Conservation (phyloP, 495 filamentous ascomycete genomes). For the Lasiosphaeria hispida region DNA sequence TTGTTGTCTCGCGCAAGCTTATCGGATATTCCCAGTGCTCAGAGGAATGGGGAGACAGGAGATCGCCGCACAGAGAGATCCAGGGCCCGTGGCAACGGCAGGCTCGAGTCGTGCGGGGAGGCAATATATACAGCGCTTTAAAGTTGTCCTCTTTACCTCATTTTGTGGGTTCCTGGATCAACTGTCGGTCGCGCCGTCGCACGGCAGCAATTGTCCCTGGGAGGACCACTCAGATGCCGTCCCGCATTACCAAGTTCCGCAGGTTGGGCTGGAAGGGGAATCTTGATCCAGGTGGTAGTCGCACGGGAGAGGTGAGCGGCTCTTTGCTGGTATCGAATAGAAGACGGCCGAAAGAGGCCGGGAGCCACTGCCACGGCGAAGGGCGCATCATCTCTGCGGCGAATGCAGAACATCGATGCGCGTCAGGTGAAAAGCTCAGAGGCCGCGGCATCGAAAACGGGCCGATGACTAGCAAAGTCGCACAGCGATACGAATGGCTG, state of each 20-base stretch:
- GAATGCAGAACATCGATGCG: neutral
- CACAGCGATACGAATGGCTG: conserved; percentile 3
- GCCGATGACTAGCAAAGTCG: conserved; percentile 1
- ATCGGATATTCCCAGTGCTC: neutral
- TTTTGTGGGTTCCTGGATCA: neutral
- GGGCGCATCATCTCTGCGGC: neutral
- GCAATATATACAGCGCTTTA: conserved; percentile 5
- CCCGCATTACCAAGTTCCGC: neutral
- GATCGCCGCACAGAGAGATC: neutral
- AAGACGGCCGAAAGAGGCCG: neutral
- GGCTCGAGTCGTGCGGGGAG: conserved; percentile 5
- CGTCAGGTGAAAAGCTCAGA: neutral
- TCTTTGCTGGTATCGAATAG: neutral
- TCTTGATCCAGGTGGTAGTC: neutral
- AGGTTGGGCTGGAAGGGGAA: neutral
- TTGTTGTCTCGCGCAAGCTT: conserved; percentile 2
- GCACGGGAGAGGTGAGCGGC: neutral
- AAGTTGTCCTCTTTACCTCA: neutral
- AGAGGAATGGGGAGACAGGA: neutral
- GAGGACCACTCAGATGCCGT: neutral
- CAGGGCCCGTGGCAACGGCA: neutral
- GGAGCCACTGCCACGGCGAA: neutral
- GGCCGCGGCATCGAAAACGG: conserved; percentile 8
- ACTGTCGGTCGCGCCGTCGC: neutral
- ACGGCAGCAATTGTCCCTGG: neutral